Evolutionary conservation across 1,284 basidiomycete genomes (phyloP).

Genomic region (Pyrrhoderma noxium): DNA sequence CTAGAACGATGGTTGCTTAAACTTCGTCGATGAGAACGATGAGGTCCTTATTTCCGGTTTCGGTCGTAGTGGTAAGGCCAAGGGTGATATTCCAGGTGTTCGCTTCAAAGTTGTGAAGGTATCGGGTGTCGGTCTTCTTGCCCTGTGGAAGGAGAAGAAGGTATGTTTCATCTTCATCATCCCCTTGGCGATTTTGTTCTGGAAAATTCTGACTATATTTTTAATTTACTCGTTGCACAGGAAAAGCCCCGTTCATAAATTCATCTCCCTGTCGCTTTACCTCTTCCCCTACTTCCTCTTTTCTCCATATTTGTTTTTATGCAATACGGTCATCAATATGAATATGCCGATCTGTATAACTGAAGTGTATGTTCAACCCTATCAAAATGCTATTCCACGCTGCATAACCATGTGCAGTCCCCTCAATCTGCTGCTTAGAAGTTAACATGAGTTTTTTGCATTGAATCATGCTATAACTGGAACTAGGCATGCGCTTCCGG

Average conservation of each 20-base stretch:
- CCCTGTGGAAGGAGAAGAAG: conserved; percentile 99
- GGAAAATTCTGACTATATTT: conserved; percentile 13
- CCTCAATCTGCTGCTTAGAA: background rate
- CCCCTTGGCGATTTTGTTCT: conserved; percentile 5
- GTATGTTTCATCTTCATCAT: conserved; percentile 34
- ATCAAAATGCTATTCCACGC: conserved; percentile 22
- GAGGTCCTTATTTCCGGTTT: conserved; percentile 99
- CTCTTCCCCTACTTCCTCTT: background rate
- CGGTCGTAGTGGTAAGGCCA: conserved; percentile 98
- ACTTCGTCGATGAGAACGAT: conserved; percentile 99
- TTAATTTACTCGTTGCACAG: conserved; percentile 32
- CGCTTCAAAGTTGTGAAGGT: conserved; percentile 99
- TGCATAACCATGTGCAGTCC: background rate
- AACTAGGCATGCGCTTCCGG: no score
- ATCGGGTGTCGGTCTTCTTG: conserved; percentile 96
- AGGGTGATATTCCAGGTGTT: conserved; percentile 96
- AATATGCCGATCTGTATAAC: conserved; percentile 13
- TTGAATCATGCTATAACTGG: no score
- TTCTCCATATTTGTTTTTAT: conserved; percentile 18
- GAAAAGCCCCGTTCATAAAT: conserved; percentile 87
- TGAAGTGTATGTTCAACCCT: conserved; percentile 21
- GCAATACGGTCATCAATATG: conserved; percentile 32
- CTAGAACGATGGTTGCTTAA: conserved; percentile 97
- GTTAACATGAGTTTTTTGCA: no score
- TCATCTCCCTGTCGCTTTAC: conserved; percentile 39